Evolutionary conservation across 495 filamentous ascomycete genomes (phyloP).

Genomic region (Jackrogersella minutella): DNA sequence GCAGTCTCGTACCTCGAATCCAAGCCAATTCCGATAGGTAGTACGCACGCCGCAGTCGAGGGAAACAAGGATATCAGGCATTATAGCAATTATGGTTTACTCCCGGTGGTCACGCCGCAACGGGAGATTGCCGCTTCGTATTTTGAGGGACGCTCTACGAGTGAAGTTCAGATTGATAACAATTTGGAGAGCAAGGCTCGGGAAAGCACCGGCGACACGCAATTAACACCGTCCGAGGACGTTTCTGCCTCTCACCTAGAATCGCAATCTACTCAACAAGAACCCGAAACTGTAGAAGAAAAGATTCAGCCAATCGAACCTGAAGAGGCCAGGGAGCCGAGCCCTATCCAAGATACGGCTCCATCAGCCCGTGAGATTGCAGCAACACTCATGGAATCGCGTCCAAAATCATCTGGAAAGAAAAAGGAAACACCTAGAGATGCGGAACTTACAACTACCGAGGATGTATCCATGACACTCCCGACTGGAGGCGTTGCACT

Average conservation of each 20-base stretch:
- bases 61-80: conserved; percentile 1
- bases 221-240: neutral
- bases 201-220: neutral
- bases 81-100: conserved; percentile 13
- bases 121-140: conserved; percentile 39
- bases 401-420: conserved; percentile 4
- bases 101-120: conserved; percentile 24
- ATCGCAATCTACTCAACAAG: conserved; percentile 5
- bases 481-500: conserved; percentile 41
- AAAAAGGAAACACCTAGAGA: conserved; percentile 23
- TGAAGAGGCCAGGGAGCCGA: conserved; percentile 13
- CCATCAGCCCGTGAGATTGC: conserved; percentile 33
- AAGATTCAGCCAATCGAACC: neutral
- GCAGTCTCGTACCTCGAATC: conserved; percentile 39
- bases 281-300: neutral
- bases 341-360: conserved; percentile 1
- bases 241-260: neutral
- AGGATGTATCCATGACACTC: conserved; percentile 28
- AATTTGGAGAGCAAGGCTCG: neutral
- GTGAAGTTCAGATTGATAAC: neutral
- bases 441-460: conserved; percentile 27
- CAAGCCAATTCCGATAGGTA: conserved; percentile 5
- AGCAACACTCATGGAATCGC: conserved; percentile 27
- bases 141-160: conserved; percentile 18
- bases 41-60: conserved; percentile 18